Evolutionary conservation across 371 early-diverging fungal species (phyloP), one percentile per base, ranked within the genome.

Genomic region (Parasitella parasitica): DNA sequence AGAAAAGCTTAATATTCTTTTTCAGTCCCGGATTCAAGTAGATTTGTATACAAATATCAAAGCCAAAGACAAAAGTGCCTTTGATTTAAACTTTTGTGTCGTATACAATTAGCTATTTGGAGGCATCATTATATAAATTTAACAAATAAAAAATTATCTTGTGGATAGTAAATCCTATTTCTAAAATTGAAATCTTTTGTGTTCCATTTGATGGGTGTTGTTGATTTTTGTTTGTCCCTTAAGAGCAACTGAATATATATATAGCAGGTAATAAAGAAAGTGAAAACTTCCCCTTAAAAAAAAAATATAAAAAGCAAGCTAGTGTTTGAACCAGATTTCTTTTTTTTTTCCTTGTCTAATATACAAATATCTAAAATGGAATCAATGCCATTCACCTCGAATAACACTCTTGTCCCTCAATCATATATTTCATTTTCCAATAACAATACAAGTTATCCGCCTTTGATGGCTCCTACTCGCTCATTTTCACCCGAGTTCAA

Each of bases 21-120:
- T 34, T n/a, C n/a, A 32, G 16, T 58, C 48, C 61, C 54, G 61
- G 54, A 54, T 51, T 37, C 43, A 41, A 43, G 48, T 32, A 6
- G 18, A 61, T 61, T 54, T 54, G 52, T 51, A 49, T 58, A 22
- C 6, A 8, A 50, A 11, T 26, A 4, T 8, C 11, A 32, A 32
- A 1, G 4, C 6, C 6, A 32, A 32, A 32, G 11, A 32, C 6
- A 32, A 41, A 20, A n/a, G 5, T 41, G 18, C 16, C 6, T 38
- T 38, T n/a, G n/a, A n/a, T n/a, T n/a, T n/a, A n/a, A n/a, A n/a
- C n/a, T n/a, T n/a, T n/a, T n/a, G n/a, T n/a, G n/a, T n/a, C n/a
- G n/a, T n/a, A 8, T 18, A 41, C 0, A 41, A 41, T 41, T 41
- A 41, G 18, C 41, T 8, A 18, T 41, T 41, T 41, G 7, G 8